Evolutionary conservation across 2,329 filamentous ascomycete species (phyloP).

Genomic region (Emmonsiellopsis sp.): DNA sequence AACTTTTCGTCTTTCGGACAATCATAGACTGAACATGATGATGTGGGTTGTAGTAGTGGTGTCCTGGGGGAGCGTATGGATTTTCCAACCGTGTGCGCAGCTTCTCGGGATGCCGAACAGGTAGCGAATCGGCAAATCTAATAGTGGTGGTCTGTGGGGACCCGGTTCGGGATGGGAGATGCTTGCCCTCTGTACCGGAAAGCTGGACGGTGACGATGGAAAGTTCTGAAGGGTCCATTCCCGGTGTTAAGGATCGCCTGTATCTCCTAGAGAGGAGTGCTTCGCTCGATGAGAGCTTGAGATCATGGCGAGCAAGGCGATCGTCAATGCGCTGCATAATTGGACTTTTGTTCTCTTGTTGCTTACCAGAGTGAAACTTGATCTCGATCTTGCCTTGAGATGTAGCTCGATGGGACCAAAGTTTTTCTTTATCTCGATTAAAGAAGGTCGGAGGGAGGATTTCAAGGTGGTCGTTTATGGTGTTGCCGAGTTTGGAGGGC

Average conservation of each 20-base stretch:
- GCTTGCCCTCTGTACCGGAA: background rate
- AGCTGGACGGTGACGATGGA: background rate
- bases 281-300: background rate
- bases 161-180: background rate
- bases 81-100: background rate
- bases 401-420: background rate
- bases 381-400: background rate
- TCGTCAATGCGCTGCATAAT: slow-evolving; percentile 1
- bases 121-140: background rate
- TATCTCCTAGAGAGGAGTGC: slow-evolving; percentile 1
- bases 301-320: background rate
- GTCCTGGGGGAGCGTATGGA: background rate
- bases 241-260: background rate
- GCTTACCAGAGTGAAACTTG: slow-evolving; percentile 1
- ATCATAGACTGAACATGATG: slow-evolving; percentile 1
- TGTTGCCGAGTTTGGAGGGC: background rate
- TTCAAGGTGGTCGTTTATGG: background rate
- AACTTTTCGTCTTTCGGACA: background rate
- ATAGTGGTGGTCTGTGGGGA: slow-evolving; percentile 1
- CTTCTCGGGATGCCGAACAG: background rate
- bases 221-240: background rate
- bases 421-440: background rate
- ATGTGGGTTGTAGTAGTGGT: background rate
- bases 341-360: background rate
- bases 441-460: background rate